These are phyloP conservation scores for Neocatenulostroma microsporum DNA, from an alignment of 2,329 filamentous ascomycete genomes.

Conservation along the genomic window DNA sequence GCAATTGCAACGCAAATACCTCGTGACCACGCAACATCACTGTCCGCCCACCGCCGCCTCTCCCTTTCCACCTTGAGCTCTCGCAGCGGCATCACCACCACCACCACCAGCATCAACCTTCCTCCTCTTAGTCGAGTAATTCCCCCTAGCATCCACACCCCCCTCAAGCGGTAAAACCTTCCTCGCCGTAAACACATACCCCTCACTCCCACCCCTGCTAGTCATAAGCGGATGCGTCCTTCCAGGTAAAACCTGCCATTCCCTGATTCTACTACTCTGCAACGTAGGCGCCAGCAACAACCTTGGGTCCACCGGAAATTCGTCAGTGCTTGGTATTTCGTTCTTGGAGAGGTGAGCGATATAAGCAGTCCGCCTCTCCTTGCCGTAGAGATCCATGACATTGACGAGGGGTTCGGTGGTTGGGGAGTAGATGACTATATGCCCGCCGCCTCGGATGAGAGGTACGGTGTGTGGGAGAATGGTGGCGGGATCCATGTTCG, in stretches of 20 bases:
- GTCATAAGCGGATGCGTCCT: constrained; percentile 95
- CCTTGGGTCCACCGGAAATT: constrained; percentile 84
- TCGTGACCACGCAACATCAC: no score
- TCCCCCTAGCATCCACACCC: constrained; percentile 73
- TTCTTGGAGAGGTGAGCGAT: constrained; percentile 35
- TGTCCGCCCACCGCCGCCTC: no score
- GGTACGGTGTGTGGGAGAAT: constrained; percentile 70
- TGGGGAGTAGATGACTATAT: constrained; percentile 77
- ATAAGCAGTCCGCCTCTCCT: constrained; percentile 70
- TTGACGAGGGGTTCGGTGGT: constrained; percentile 69
- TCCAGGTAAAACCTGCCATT: constrained; percentile 87
- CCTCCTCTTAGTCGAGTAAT: constrained; percentile 56
- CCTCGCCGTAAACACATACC: constrained; percentile 79
- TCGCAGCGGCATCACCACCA: no score
- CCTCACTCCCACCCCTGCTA: constrained; percentile 75
- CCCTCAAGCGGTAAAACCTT: constrained; percentile 72
- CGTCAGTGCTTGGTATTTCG: constrained; percentile 41
- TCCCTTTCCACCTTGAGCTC: no score
- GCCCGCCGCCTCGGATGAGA: constrained; percentile 71
- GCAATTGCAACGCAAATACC: no score
- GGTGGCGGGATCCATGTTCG: constrained; percentile 69
- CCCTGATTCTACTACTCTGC: constrained; percentile 68
- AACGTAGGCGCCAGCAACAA: constrained; percentile 70
- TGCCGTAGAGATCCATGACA: constrained; percentile 76
- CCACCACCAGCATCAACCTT: constrained; percentile 36